These are phyloP conservation scores for Rubia tinctorum DNA, from an alignment of 305 asterid species.

Conservation along the genomic window DNA sequence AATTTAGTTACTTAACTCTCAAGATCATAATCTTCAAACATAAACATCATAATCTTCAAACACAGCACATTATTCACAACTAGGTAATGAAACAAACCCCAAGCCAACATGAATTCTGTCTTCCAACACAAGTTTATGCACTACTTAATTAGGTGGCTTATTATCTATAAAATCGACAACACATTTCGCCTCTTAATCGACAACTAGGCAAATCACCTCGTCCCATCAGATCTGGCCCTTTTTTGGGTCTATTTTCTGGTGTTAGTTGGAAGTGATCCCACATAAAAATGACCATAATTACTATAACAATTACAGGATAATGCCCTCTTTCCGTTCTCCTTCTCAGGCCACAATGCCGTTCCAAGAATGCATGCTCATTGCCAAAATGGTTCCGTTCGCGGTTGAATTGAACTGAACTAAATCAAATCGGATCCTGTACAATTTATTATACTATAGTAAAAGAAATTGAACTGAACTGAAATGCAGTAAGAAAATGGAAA, in stretches of 20 bases:
- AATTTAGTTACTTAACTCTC: neutral
- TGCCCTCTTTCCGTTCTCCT: constrained; percentile 4
- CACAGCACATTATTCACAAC: no score
- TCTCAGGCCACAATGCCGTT: constrained; percentile 35
- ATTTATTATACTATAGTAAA: no score
- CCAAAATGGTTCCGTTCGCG: no score
- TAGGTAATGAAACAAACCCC: neutral
- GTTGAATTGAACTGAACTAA: neutral
- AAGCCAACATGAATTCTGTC: neutral
- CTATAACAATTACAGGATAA: constrained; percentile 12
- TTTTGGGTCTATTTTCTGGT: neutral
- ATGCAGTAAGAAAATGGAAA: no score
- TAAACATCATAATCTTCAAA: no score
- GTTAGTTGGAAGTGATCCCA: constrained; percentile 2
- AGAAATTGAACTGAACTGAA: neutral
- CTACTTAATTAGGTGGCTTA: neutral
- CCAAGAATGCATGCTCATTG: neutral
- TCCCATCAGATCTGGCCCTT: neutral
- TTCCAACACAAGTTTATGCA: neutral
- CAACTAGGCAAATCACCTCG: neutral
- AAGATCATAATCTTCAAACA: neutral
- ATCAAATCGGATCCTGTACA: neutral
- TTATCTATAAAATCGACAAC: neutral
- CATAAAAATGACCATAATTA: neutral
- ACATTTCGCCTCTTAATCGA: neutral